Evolutionary conservation across 495 filamentous ascomycete genomes (phyloP).

Genomic region (Aspergillus bridgeri): DNA sequence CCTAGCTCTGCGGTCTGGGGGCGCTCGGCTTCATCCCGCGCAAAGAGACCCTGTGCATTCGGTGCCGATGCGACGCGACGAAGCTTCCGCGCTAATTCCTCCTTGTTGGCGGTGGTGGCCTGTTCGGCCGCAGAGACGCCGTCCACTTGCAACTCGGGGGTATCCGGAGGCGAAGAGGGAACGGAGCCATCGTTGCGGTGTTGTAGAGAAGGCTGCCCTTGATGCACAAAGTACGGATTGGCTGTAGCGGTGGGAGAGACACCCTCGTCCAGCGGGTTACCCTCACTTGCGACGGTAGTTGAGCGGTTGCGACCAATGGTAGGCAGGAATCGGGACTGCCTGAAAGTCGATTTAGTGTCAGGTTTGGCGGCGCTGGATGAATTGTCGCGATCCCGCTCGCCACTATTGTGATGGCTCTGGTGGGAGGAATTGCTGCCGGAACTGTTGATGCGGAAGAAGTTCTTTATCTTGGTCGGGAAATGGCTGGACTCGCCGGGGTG

Average conservation of each 20-base stretch:
- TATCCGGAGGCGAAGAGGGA: constrained; percentile 95
- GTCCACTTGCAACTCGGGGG: constrained; percentile 70
- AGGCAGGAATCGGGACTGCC: constrained; percentile 81
- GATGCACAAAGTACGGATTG: constrained; percentile 96
- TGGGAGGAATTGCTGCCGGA: constrained; percentile 51
- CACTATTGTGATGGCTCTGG: constrained; percentile 27
- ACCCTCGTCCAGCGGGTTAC: constrained; percentile 81
- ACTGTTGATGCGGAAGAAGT: constrained; percentile 95
- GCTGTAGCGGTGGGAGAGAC: constrained; percentile 91
- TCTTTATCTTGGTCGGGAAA: constrained; percentile 86
- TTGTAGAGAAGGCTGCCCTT: constrained; percentile 85
- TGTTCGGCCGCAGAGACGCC: constrained; percentile 72
- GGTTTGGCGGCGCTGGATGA: constrained; percentile 36
- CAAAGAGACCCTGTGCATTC: constrained; percentile 92
- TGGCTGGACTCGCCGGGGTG: constrained; percentile 54
- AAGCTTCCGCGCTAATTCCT: constrained; percentile 88
- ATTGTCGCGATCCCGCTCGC: constrained; percentile 19
- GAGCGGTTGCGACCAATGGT: constrained; percentile 75
- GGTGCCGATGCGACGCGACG: constrained; percentile 92
- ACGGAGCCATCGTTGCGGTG: constrained; percentile 94
- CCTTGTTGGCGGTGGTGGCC: constrained; percentile 76
- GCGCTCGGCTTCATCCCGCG: constrained; percentile 61
- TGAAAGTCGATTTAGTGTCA: constrained; percentile 64
- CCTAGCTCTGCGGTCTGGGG: constrained; percentile 77
- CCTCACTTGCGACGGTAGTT: constrained; percentile 88